A percentile compares a stretch with the other conserved stretches of the same genome.
Conservation (phyloP, 2,329 filamentous ascomycete genomes). For the Venturiaceae sp. region DNA sequence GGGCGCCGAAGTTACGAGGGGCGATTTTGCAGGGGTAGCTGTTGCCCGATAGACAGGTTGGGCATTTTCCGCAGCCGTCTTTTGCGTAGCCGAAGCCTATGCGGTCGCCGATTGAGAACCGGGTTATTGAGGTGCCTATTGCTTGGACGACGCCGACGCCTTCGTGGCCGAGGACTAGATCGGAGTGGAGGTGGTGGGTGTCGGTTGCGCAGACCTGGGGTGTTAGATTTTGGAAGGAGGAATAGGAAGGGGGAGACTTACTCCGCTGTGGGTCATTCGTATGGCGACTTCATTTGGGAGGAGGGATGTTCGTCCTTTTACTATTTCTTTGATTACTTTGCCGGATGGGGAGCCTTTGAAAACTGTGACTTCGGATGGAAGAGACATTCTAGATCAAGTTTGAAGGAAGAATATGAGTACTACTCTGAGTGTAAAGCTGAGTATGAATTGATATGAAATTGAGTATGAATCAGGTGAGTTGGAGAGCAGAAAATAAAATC, state of each 20-base stretch:
- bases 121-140: neutral
- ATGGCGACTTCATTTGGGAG: conserved; percentile 1
- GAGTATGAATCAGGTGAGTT: too few relatives aligned
- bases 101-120: conserved; percentile 4
- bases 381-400: too few relatives aligned
- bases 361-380: neutral
- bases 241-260: neutral
- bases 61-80: neutral
- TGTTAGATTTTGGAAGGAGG: neutral
- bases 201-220: conserved; percentile 1
- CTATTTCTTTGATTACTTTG: neutral
- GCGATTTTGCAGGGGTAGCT: neutral
- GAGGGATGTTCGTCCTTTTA: neutral
- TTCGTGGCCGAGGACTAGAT: conserved; percentile 5
- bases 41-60: neutral
- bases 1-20: neutral
- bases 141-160: neutral
- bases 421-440: too few relatives aligned
- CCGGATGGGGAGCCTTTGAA: neutral
- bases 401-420: too few relatives aligned
- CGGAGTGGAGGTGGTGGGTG: neutral
- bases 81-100: conserved; percentile 6
- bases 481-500: neutral
- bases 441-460: too few relatives aligned
- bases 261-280: neutral